Percentiles rank a stretch among this genome's conserved stretches.
Conservation (phyloP, 2,329 filamentous ascomycete genomes). For the Beauveria brongniartii region DNA sequence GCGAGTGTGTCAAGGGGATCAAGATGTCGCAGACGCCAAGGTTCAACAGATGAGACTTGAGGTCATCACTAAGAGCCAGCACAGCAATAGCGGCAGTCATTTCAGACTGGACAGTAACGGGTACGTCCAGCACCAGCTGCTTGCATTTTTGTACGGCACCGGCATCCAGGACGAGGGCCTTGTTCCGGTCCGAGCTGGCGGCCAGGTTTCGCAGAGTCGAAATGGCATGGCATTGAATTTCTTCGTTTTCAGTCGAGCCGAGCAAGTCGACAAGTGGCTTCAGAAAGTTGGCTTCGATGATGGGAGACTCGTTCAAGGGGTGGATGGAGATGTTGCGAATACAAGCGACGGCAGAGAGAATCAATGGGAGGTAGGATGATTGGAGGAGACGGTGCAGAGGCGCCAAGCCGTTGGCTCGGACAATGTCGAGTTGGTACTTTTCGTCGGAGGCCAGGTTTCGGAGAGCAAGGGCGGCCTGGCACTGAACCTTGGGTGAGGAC, state of each 20-base stretch:
- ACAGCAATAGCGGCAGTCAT: conserved; percentile 99
- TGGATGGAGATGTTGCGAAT: conserved; percentile 99
- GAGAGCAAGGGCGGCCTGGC: conserved; percentile 88
- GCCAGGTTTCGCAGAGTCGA: conserved; percentile 93
- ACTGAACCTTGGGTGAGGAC: conserved; percentile 94
- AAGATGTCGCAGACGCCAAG: conserved; percentile 93
- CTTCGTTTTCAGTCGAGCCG: conserved; percentile 93
- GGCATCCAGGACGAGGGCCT: conserved; percentile 91
- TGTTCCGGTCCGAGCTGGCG: conserved; percentile 95
- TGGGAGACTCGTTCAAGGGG: conserved; percentile 93
- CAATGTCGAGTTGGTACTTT: conserved; percentile 97
- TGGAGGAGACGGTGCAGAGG: conserved; percentile 85
- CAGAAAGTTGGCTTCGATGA: conserved; percentile 94
- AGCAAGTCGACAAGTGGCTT: conserved; percentile 89
- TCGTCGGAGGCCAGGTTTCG: conserved; percentile 96
- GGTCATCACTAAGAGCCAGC: conserved; percentile 85
- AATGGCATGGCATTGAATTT: conserved; percentile 98
- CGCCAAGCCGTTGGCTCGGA: conserved; percentile 75
- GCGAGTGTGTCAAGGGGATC: conserved; percentile 88
- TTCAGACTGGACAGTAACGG: conserved; percentile 90
- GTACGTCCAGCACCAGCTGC: conserved; percentile 86
- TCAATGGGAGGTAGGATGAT: conserved; percentile 90
- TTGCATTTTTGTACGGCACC: conserved; percentile 98
- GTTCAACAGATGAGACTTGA: conserved; percentile 84
- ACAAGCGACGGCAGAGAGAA: conserved; percentile 92